phyloP scores from a whole-genome alignment of 139 green algal species.

The Ettlia oleoabundans region DNA sequence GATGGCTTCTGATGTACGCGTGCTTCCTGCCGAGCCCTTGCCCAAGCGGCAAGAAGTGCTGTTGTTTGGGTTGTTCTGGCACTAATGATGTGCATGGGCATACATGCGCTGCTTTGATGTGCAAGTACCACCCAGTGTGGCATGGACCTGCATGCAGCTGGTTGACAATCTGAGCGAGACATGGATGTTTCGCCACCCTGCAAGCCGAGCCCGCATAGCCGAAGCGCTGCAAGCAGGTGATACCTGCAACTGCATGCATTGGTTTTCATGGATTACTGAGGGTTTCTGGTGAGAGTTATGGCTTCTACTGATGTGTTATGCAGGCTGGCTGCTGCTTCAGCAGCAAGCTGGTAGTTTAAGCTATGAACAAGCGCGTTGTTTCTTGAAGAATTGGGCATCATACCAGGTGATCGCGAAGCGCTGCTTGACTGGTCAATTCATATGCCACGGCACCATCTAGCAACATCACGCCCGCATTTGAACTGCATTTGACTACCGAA shows the following conservation, averaged over 20 bases:
- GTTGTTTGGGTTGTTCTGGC: not conserved
- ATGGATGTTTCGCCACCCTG: conserved; percentile 20
- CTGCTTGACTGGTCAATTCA: not conserved
- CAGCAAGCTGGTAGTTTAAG: not conserved
- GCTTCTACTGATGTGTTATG: not conserved
- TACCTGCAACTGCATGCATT: not conserved
- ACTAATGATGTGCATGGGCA: not conserved
- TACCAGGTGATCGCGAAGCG: not conserved
- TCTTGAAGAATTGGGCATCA: conserved; percentile 3
- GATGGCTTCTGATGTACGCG: conserved; percentile 16
- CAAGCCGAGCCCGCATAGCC: conserved; percentile 9
- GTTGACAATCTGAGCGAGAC: not conserved
- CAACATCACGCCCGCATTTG: not conserved
- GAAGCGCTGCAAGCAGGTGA: conserved; percentile 21
- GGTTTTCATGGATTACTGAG: too few relatives aligned
- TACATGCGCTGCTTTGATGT: not conserved
- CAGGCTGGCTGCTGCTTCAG: conserved; percentile 31
- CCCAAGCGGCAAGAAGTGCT: not conserved
- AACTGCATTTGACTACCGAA: too few relatives aligned
- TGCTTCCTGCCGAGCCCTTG: too few relatives aligned
- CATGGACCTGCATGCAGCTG: not conserved
- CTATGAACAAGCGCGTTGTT: not conserved
- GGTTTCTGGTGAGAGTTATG: not conserved
- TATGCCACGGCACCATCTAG: not conserved
- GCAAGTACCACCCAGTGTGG: too few relatives aligned